Evolutionary conservation across 495 filamentous ascomycete genomes (phyloP).

Genomic region (Aspergillus hancockii): DNA sequence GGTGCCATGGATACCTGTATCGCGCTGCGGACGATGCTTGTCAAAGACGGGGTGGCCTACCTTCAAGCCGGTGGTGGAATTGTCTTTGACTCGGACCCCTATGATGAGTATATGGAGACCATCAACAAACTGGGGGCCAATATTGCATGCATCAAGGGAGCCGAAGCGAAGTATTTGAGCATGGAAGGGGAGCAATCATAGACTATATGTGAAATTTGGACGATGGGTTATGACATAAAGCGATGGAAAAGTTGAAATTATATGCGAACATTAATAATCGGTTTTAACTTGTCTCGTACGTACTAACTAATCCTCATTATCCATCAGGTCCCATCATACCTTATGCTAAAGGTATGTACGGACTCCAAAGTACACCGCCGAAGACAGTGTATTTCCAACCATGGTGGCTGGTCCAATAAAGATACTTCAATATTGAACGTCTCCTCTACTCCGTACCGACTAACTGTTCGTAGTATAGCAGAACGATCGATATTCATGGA

Average conservation of each 20-base stretch:
- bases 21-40: constrained; percentile 92
- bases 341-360: too few species aligned
- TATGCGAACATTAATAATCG: too few species aligned
- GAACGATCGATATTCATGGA: too few species aligned
- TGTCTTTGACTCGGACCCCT: constrained; percentile 91
- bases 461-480: too few species aligned
- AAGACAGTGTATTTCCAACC: not conserved
- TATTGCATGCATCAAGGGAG: constrained; percentile 79
- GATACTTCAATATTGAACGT: too few species aligned
- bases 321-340: not conserved
- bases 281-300: not conserved
- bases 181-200: constrained; percentile 35
- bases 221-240: not conserved
- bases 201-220: not conserved
- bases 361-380: too few species aligned
- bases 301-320: not conserved
- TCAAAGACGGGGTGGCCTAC: constrained; percentile 89
- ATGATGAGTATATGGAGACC: constrained; percentile 95
- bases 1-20: constrained; percentile 99
- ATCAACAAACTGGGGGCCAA: constrained; percentile 94
- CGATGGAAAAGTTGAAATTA: not conserved
- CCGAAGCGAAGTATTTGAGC: constrained; percentile 72
- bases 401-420: not conserved
- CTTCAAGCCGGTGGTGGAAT: constrained; percentile 97
- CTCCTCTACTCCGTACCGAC: too few species aligned